Base-by-base conservation (phyloP, 2,329 filamentous ascomycete genomes). In the Penicillium hesseltinei region DNA sequence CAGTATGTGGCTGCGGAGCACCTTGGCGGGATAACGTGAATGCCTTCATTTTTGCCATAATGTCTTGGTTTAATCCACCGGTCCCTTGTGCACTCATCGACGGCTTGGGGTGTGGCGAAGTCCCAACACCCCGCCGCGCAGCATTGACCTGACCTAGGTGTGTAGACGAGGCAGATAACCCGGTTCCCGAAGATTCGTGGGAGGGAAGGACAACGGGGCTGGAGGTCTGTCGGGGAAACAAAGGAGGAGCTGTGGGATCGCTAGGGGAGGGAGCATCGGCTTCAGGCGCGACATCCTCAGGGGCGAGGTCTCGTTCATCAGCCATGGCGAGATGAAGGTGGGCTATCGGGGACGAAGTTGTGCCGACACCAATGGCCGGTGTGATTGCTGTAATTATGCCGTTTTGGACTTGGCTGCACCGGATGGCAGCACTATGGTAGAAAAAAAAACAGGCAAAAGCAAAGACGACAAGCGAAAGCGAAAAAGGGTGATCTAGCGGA, bases 121-220 rank as follows among this genome's bases (percentile, higher is more conserved):
- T 58, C 23, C 63, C 61, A n/a, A 59, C 66, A 31, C 69, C 71
- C 67, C 84, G 79, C 62, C 86, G 79, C 39, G 85, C 86, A 48
- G 85, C 84, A 73, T 88, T 91, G 68, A 96, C 78, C 57, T 90
- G 84, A 40, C 91, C 91, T 4, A 92, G 80, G 40, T 90, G 87
- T 29, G 89, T 94, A n/a, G 92, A 96, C n/a, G 87, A 92, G 7
- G 88, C 78, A 55, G 85, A 90, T 85, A 96, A 92, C 56, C 66
- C 62, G 1, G 29, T 8, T 6, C 62, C 56, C 2, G 60, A n/a
- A 29, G 61, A 48, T 55, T 73, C 66, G 44, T 58, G 61, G 15
- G 62, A 61, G 10, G 68, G 61, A 7, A 67, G 67, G 13, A 73
- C 59, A 23, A 71, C 61, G 15, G 71, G 69, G 17, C 67, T 58